Evolutionary conservation across 2,329 filamentous ascomycete species (phyloP), one percentile per base, ranked within the genome.

Genomic region (Mycogone perniciosa): DNA sequence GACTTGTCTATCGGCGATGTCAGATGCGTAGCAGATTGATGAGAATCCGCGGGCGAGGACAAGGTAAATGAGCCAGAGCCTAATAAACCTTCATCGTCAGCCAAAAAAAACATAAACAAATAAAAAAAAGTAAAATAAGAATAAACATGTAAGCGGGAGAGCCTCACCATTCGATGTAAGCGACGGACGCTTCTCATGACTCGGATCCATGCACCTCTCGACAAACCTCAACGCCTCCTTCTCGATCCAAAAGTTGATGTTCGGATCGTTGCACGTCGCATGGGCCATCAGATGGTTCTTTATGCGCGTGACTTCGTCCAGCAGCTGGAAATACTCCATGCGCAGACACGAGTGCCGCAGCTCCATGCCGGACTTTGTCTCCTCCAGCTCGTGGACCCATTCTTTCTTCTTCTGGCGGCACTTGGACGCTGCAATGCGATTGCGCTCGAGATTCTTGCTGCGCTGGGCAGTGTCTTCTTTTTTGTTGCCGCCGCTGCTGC

Each of bases 381-480:
- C 70, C 53, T 80, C 75, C 26, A 80, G 60, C n/a, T 74, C 70
- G 9, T 66, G 66, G 26, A 76, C 71, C 71, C 74, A 79, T 57
- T 72, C 67, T 65, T 80, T 81, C 60, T 79, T 80, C 66, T 87
- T 88, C 60, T 85, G 79, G 4, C 86, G 79, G 61, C 85, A 89
- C 62, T 88, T 89, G 63, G 82, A 85, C 1, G 86, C 86, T 0
- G 86, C 86, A 2, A 86, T 70, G 7, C 86, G 76, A 64, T 90
- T 90, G 54, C 85, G 79, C 65, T 87, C 82, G 0, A 88, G 73
- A 58, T 82, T 84, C 54, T 76, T 76, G 54, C 71, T 74, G 30
- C 80, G 72, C 58, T 78, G 53, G 6, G 51, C 37, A 4, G 38
- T 31, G 31, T 51, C 51, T 30, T 50, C 51, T 11, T 42, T 44